Conservation (phyloP, 495 filamentous ascomycete genomes). For the Parathielavia hyrcaniae region DNA sequence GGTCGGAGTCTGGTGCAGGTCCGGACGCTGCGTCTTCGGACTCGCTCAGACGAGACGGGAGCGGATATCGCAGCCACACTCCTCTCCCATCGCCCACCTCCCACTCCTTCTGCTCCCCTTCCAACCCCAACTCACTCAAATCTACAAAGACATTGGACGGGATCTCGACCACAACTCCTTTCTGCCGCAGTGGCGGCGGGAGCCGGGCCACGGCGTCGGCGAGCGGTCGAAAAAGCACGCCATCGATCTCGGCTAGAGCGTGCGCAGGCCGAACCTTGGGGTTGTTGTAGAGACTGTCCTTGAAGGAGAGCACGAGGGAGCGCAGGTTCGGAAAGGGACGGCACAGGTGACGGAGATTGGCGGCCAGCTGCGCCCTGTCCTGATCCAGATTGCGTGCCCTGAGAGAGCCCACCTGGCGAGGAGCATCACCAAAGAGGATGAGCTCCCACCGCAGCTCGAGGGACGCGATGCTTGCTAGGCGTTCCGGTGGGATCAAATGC, state of each 20-base stretch:
- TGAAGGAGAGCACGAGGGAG: neutral
- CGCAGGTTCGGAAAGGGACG: neutral
- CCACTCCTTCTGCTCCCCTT: neutral
- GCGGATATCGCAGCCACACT: neutral
- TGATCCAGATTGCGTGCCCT: neutral
- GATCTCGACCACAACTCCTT: neutral
- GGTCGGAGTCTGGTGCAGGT: neutral
- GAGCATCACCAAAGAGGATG: neutral
- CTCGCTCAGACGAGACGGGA: neutral
- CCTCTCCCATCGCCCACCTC: neutral
- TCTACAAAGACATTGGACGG: neutral
- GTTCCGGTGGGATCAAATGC: neutral
- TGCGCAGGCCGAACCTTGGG: neutral
- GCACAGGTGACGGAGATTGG: neutral
- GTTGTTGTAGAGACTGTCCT: neutral
- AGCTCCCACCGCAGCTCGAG: neutral
- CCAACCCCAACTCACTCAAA: neutral
- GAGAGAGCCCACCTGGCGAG: neutral
- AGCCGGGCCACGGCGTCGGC: neutral
- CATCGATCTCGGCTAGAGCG: neutral
- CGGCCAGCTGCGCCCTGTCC: neutral
- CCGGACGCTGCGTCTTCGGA: neutral
- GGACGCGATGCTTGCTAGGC: neutral
- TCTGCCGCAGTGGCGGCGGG: neutral
- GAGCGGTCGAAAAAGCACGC: neutral